Conservation (phyloP, 345 rosid species). For the Rubroshorea leprosula region DNA sequence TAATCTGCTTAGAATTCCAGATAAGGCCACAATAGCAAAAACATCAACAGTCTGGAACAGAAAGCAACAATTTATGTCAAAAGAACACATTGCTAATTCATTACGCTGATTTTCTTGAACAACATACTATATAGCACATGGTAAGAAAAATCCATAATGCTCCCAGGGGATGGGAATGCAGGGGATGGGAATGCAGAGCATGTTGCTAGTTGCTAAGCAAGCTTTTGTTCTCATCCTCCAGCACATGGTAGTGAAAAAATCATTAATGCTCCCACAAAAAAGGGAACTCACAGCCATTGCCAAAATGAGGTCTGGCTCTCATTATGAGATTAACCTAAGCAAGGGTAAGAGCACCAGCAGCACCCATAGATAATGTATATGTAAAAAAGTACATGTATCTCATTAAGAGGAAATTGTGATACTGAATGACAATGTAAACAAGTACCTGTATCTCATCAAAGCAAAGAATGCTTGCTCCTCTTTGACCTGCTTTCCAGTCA, state of each 20-base stretch:
- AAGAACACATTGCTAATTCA: constrained; percentile 12
- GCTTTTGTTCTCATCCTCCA: no score
- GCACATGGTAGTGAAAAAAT: no score
- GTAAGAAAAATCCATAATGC: no score
- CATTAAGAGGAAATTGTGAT: neutral
- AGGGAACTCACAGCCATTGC: neutral
- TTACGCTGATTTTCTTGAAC: constrained; percentile 1
- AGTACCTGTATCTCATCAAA: constrained; percentile 93
- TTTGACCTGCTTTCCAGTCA: constrained; percentile 44
- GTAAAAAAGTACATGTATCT: no score
- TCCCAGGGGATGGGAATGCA: no score
- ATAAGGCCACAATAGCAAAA: constrained; percentile 96
- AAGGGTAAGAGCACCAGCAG: neutral
- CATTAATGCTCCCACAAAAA: neutral
- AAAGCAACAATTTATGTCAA: constrained; percentile 26
- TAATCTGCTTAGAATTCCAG: constrained; percentile 97
- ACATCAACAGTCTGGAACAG: constrained; percentile 84
- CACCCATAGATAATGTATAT: no score
- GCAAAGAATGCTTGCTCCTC: constrained; percentile 84
- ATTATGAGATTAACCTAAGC: neutral
- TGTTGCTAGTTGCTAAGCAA: no score
- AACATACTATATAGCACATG: neutral
- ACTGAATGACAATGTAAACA: constrained; percentile 9
- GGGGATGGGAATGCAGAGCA: no score
- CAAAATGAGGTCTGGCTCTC: no score